Conservation (phyloP, 2,329 filamentous ascomycete genomes). For the Tolypocladium ophioglossoides region DNA sequence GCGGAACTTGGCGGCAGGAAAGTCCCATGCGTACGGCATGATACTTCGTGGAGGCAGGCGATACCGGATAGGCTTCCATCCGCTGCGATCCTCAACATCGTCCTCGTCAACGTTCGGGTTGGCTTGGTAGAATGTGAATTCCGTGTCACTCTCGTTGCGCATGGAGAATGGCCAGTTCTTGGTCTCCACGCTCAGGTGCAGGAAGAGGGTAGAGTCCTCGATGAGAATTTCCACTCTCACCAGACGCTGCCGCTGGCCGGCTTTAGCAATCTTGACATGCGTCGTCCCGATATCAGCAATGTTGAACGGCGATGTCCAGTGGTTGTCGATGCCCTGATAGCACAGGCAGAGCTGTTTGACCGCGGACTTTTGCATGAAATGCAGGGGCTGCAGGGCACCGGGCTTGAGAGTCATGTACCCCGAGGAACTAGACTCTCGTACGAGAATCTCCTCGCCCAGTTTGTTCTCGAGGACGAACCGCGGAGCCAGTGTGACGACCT, state of each 20-base stretch:
- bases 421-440: slow-evolving; percentile 86
- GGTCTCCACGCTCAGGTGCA: slow-evolving; percentile 80
- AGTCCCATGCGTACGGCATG: slow-evolving; percentile 99
- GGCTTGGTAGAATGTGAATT: slow-evolving; percentile 94
- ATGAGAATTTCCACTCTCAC: slow-evolving; percentile 82
- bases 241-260: slow-evolving; percentile 78
- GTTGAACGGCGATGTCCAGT: slow-evolving; percentile 96
- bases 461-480: slow-evolving; percentile 93
- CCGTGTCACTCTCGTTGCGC: slow-evolving; percentile 93
- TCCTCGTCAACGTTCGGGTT: slow-evolving; percentile 91
- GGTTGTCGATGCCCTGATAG: slow-evolving; percentile 88
- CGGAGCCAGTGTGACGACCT: slow-evolving; percentile 86
- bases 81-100: slow-evolving; percentile 69
- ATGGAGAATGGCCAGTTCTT: slow-evolving; percentile 99
- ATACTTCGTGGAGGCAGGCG: slow-evolving; percentile 87
- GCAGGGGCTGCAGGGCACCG: slow-evolving; percentile 73
- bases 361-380: slow-evolving; percentile 75
- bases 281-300: slow-evolving; percentile 89
- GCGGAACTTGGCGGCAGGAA: slow-evolving; percentile 92
- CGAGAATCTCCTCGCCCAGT: slow-evolving; percentile 75
- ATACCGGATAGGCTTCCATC: slow-evolving; percentile 89
- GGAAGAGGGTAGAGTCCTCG: slow-evolving; percentile 87
- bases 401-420: slow-evolving; percentile 68
- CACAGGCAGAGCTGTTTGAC: slow-evolving; percentile 88
- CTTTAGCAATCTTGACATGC: slow-evolving; percentile 87